Evolutionary conservation across 768 basidiomycete genomes (phyloP), one percentile per base, ranked within the genome.

Genomic region (Phylloporus sp.): DNA sequence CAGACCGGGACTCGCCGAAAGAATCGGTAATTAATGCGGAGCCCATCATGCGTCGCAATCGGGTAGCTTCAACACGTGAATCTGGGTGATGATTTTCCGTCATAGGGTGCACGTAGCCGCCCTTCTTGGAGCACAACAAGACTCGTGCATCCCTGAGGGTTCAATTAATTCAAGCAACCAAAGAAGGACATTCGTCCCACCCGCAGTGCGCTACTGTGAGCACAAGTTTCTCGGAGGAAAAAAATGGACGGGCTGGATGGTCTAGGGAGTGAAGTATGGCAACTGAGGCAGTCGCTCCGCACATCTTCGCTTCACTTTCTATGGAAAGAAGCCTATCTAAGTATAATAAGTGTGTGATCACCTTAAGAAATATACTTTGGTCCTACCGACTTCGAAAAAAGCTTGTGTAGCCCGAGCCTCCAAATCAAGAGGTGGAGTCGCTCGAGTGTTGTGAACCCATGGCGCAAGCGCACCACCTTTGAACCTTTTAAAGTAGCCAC

Each of bases 61-160:
- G 78, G 39, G 82, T 84, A 27, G 89, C 82, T 67, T 99, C 97
- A 10, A 90, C 77, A 29, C 84, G 84, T 22, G 91, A 80, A 60
- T 98, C 95, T n/a, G 93, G 88, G 66, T 97, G 95, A 65, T 99
- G 97, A 26, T 82, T 86, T 72, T 97, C 92, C 0, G 97, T 97
- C 80, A 98, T 88, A 2, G 91, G 80, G 41, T 79, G 72, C n/a
- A 85, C 90, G 40, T 76, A 72, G 1, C 93, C 94, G 27, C 79
- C 81, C 18, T 84, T 72, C 0, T 84, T 83, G 6, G 86, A 77
- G 52, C 91, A 91, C 35, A 99, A 71, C 12, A 98, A 67, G 5
- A 94, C 90, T 32, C 92, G 82, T 2, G 95, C 95, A 68, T 97
- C 95, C 6, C 94, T 95, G 59, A 38, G 27, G 20, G 29, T 6